Conservation (phyloP, 2,329 filamentous ascomycete species). For the Ophiocordyceps sinensis region DNA sequence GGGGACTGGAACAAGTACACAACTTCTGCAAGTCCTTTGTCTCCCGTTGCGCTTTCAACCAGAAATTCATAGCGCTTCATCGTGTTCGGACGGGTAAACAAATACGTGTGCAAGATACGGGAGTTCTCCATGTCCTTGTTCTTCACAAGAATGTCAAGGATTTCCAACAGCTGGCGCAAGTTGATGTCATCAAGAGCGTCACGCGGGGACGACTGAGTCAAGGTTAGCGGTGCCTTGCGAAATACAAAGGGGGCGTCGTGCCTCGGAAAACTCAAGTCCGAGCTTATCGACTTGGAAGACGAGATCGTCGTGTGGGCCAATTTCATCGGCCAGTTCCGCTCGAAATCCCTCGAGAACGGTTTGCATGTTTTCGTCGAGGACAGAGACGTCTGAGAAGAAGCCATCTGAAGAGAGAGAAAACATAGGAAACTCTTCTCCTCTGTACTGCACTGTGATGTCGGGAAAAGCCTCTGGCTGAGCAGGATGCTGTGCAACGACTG, state of each 20-base stretch:
- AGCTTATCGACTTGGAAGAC: slow-evolving; percentile 37
- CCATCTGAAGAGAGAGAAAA: slow-evolving; percentile 21
- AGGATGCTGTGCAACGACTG: slow-evolving; percentile 1
- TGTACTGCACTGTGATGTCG: slow-evolving; percentile 26
- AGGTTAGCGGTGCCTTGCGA: slow-evolving; percentile 10
- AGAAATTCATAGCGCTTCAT: slow-evolving; percentile 24
- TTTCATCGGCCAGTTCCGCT: slow-evolving; percentile 28
- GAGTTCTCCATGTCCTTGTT: slow-evolving; percentile 26
- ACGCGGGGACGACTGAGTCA: slow-evolving; percentile 18
- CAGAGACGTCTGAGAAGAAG: slow-evolving; percentile 29
- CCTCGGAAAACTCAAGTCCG: slow-evolving; percentile 37
- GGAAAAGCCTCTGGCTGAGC: slow-evolving; percentile 12
- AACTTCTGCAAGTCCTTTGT: slow-evolving; percentile 26
- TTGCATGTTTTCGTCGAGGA: slow-evolving; percentile 29
- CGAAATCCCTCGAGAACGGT: slow-evolving; percentile 29
- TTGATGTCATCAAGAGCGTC: slow-evolving; percentile 21
- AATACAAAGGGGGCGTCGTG: slow-evolving; percentile 11
- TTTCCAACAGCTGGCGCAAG: slow-evolving; percentile 24
- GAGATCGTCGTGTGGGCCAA: slow-evolving; percentile 31
- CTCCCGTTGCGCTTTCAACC: slow-evolving; percentile 25
- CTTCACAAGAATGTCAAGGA: slow-evolving; percentile 27
- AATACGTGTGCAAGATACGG: slow-evolving; percentile 25
- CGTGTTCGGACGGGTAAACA: slow-evolving; percentile 24
- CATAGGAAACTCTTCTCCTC: slow-evolving; percentile 27
- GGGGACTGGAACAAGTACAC: slow-evolving; percentile 21